Conservation (phyloP, 768 basidiomycete genomes). For the Candolleomyces eurysporus region DNA sequence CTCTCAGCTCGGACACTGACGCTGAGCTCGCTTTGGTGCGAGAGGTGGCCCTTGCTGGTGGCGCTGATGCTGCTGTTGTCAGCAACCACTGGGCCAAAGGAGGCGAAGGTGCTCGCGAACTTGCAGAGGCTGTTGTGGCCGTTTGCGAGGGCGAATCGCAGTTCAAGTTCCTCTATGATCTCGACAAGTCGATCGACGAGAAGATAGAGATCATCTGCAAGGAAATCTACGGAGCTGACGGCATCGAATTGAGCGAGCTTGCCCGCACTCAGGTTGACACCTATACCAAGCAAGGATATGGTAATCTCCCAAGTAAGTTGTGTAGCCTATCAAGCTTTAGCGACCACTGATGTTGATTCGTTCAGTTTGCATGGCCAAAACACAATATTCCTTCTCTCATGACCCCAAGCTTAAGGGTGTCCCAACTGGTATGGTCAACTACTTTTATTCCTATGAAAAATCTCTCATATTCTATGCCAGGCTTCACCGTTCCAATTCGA, state of each 20-base stretch:
- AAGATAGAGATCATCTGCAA: slow-evolving; percentile 88
- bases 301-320: slow-evolving; percentile 75
- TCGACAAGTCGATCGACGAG: slow-evolving; percentile 76
- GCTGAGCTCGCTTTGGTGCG: slow-evolving; percentile 88
- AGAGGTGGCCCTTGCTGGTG: slow-evolving; percentile 73
- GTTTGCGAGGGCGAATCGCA: slow-evolving; percentile 78
- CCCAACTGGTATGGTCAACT: slow-evolving; percentile 57
- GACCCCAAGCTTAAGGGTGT: slow-evolving; percentile 89
- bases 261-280: slow-evolving; percentile 85
- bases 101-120: slow-evolving; percentile 82
- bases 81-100: slow-evolving; percentile 98
- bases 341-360: slow-evolving; percentile 11
- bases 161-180: slow-evolving; percentile 94
- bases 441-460: neutral
- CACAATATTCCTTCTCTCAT: slow-evolving; percentile 96
- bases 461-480: slow-evolving; percentile 30
- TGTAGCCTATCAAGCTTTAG: slow-evolving; percentile 9
- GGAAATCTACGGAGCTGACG: slow-evolving; percentile 94
- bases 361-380: slow-evolving; percentile 95
- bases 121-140: slow-evolving; percentile 89
- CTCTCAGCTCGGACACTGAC: slow-evolving; percentile 74
- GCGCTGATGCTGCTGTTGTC: slow-evolving; percentile 93
- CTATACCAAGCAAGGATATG: slow-evolving; percentile 89
- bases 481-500: slow-evolving; percentile 91
- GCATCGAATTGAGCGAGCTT: slow-evolving; percentile 80